These are phyloP conservation scores for Tarenaya hassleriana DNA, from an alignment of 345 rosid species.

Conservation along the genomic window DNA sequence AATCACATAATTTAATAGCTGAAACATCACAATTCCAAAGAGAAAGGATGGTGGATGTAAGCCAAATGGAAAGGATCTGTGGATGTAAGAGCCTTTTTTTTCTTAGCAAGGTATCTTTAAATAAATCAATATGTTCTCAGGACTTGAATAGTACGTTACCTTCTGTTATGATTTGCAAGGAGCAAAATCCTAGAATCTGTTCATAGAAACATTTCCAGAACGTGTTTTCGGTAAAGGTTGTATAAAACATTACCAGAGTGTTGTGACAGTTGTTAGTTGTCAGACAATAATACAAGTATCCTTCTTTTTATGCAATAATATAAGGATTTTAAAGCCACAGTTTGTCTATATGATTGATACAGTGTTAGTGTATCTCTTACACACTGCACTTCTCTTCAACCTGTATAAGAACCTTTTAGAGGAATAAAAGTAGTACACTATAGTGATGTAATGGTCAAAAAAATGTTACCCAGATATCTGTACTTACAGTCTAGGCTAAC, in stretches of 20 bases:
- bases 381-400: not conserved
- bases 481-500: too few relatives aligned
- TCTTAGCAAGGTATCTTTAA: constrained; percentile 1
- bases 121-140: not conserved
- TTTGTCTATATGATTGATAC: not conserved
- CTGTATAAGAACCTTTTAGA: not conserved
- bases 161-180: not conserved
- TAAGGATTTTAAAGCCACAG: too few relatives aligned
- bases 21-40: too few relatives aligned
- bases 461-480: too few relatives aligned
- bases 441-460: too few relatives aligned
- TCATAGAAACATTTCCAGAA: too few relatives aligned
- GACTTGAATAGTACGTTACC: constrained; percentile 4
- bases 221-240: too few relatives aligned
- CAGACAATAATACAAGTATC: not conserved
- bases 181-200: not conserved
- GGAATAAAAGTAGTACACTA: not conserved
- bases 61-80: too few relatives aligned
- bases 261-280: not conserved
- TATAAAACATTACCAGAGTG: not conserved
- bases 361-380: not conserved
- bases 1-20: not conserved
- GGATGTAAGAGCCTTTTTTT: too few relatives aligned
- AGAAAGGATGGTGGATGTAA: too few relatives aligned
- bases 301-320: too few relatives aligned